A percentile compares a stretch with the other conserved stretches of the same genome.
phyloP scores from a whole-genome alignment of 805 yeast genomes.

The Kazachstania bromeliacearum region DNA sequence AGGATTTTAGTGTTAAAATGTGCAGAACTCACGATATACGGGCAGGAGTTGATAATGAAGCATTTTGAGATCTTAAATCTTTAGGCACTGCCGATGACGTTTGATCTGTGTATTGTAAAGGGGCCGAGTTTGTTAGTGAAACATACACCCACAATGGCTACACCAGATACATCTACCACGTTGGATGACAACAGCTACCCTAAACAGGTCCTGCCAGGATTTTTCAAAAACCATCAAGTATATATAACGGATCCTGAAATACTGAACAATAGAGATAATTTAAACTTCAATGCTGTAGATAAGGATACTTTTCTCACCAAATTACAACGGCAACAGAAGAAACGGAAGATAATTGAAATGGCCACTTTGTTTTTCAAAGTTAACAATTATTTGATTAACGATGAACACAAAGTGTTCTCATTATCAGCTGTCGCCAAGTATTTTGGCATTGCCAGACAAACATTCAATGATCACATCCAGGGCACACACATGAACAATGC shows the following conservation, averaged over 20 bases:
- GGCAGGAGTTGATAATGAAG: background rate
- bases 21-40: too few relatives aligned
- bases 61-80: too few relatives aligned
- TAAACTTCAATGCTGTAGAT: slow-evolving; percentile 5
- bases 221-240: slow-evolving; percentile 5
- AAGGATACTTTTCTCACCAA: slow-evolving; percentile 2
- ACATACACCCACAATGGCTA: too few relatives aligned
- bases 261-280: background rate
- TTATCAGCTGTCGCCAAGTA: slow-evolving; percentile 6
- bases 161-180: too few relatives aligned
- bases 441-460: slow-evolving; percentile 9
- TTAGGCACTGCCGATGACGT: too few relatives aligned
- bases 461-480: slow-evolving; percentile 9
- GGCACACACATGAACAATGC: slow-evolving; percentile 8
- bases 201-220: slow-evolving; percentile 3
- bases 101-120: too few relatives aligned
- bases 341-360: slow-evolving; percentile 6
- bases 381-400: background rate
- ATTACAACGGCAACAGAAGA: slow-evolving; percentile 4
- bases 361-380: slow-evolving; percentile 6
- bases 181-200: too few relatives aligned
- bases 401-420: background rate
- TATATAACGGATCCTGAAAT: slow-evolving; percentile 6
- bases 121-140: too few relatives aligned
- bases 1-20: too few relatives aligned